Evolutionary conservation across 345 rosid species (phyloP), one percentile per base, ranked within the genome.

Genomic region (Noccaea caerulescens): DNA sequence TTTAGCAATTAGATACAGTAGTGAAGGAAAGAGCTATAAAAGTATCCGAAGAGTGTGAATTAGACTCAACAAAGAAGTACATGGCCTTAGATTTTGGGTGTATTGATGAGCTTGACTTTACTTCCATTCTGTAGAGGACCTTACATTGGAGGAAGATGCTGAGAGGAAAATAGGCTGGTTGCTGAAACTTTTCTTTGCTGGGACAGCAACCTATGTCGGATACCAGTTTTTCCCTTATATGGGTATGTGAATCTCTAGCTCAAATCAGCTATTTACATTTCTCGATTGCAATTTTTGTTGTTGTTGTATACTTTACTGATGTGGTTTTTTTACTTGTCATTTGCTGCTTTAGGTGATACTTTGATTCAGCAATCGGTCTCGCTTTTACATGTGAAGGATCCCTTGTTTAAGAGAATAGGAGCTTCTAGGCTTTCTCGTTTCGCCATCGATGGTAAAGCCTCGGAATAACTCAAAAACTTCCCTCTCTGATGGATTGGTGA

Each of bases 81-180:
- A 60, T 10, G 13, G 41, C 38, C 25, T 72, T 55, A 34, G 47
- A 36, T 65, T 56, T 38, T 20, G 53, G 32, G 41, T 8, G 30
- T 63, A 39, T 39, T 60, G 63, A 52, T 66, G 6, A 41, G 30
- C 16, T 32, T 38, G n/a, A 27, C 13, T 68, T 68, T 64, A 20
- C 44, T 72, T 67, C 46, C 56, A 39, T 50, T 55, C 53, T 67
- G 4, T 77, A 93, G 98, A 85, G 66, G 92, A 88, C 51, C 77
- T 84, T 25, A 44, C 83, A 20, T 41, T 91, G 64, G 97, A 91
- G 77, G 84, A 93, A 76, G 97, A 91, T 10, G 97, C 91, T 76
- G 92, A 90, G 70, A 86, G 86, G 79, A 93, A 87, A 60, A 76
- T 87, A 50, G 94, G 97, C 42, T 93, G 97, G 94, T n/a, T 88